Percentiles rank a stretch among this genome's conserved stretches.
phyloP scores from a whole-genome alignment of 2,329 filamentous ascomycete species.

The Aureobasidium sp. region DNA sequence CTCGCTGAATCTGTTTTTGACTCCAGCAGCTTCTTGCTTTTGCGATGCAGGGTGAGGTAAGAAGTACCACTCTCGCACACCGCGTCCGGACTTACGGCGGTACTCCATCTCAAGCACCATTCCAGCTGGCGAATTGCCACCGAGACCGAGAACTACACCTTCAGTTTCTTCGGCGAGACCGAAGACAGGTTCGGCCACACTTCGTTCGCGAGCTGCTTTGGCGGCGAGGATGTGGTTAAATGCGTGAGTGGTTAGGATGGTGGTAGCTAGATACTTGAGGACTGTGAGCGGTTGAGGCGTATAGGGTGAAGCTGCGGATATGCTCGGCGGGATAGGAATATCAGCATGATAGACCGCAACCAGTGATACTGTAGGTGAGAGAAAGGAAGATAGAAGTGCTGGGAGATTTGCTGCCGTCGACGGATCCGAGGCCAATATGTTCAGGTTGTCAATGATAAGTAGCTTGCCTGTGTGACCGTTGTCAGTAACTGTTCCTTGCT shows the following conservation, averaged over 20 bases:
- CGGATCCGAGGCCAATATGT: slow-evolving; percentile 52
- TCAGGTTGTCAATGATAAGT: slow-evolving; percentile 73
- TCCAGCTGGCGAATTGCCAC: slow-evolving; percentile 46
- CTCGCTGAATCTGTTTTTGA: slow-evolving; percentile 22
- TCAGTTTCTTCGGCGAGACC: slow-evolving; percentile 72
- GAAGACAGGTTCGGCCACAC: slow-evolving; percentile 67
- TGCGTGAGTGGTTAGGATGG: slow-evolving; percentile 66
- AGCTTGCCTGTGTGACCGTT: slow-evolving; percentile 51
- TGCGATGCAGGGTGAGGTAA: slow-evolving; percentile 32
- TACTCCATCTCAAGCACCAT: slow-evolving; percentile 81
- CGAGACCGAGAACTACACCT: slow-evolving; percentile 66
- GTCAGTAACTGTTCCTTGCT: slow-evolving; percentile 1
- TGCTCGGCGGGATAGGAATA: slow-evolving; percentile 50
- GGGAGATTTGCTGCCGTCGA: slow-evolving; percentile 54
- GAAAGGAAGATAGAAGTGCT: slow-evolving; percentile 62
- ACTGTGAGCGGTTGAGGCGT: slow-evolving; percentile 64
- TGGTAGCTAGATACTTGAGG: slow-evolving; percentile 80
- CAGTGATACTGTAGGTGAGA: slow-evolving; percentile 62
- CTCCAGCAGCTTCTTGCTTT: slow-evolving; percentile 15
- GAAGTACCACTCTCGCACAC: slow-evolving; percentile 63
- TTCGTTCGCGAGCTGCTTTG: slow-evolving; percentile 69
- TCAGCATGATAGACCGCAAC: slow-evolving; percentile 79
- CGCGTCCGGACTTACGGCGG: slow-evolving; percentile 71
- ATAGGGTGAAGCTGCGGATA: slow-evolving; percentile 38
- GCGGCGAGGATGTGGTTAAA: slow-evolving; percentile 67